Base-by-base conservation (phyloP, 306 rosid species). In the Albizia julibrissin region DNA sequence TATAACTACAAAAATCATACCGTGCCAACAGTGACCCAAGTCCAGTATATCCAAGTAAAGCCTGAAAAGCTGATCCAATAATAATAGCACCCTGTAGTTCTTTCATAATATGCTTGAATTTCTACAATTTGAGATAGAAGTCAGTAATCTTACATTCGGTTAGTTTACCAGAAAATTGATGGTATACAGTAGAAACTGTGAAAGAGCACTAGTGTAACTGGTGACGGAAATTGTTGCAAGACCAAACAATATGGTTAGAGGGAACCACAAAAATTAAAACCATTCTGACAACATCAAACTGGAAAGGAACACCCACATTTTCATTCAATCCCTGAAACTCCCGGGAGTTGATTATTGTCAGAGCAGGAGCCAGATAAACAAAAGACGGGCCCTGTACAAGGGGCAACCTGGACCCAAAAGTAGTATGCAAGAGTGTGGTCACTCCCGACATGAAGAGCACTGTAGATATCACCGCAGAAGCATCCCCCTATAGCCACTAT, bases 21-120 rank as follows among this genome's bases (percentile, higher is more conserved):
- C 98, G 92, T 81, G 85, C 84, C 84, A 96, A 79, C 13, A 93
- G 76, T 13, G 99, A 91, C 98, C 93, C 92, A 76, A 96, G 86
- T 81, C 99, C 99, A 82, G 90, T 89, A 88, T 96, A 96, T 84
- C 99, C 99, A 76, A 96, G 91, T 72, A 96, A 70, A 69, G 93
- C 85, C 88, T 96, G 98, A 87, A 96, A 96, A 74, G 98, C 86
- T 33, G 99, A 93, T 73, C 92, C 92, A 75, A 93, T 89, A 76
- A 96, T 96, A 86, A 93, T 75, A 78, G 98, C 97, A 67, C 99
- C 99, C 86, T 96, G 99, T 81, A 96, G 89, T 90, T 96, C 97
- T 90, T 91, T 96, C 99, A 96, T 96, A 84, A 94, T 88, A 81
- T 93, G 99, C 88, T 86, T 91, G 86, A 93, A 96, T 87, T 90